phyloP scores from a whole-genome alignment of 441 rosid genomes.

The Mallotus japonicus region DNA sequence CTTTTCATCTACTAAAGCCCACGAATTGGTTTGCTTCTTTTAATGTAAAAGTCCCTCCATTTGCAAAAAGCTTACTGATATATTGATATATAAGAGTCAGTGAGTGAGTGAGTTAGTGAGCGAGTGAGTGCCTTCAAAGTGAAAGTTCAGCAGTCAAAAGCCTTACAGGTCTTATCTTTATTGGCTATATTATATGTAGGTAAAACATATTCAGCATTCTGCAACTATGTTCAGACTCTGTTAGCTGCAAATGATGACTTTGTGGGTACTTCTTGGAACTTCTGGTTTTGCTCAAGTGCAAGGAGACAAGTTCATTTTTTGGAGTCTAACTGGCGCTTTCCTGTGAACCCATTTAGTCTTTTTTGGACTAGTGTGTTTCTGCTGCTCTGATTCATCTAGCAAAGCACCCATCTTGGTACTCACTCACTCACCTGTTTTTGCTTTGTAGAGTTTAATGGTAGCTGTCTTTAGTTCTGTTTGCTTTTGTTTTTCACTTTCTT shows the following conservation, averaged over 20 bases:
- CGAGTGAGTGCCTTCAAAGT: slow-evolving; percentile 13
- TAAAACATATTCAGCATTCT: slow-evolving; percentile 22
- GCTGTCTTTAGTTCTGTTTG: slow-evolving; percentile 18
- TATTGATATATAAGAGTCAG: slow-evolving; percentile 26
- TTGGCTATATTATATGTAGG: slow-evolving; percentile 16
- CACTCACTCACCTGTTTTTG: slow-evolving; percentile 17
- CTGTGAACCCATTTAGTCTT: slow-evolving; percentile 27
- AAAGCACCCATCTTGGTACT: slow-evolving; percentile 14
- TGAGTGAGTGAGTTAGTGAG: not conserved
- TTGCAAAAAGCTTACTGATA: slow-evolving; percentile 35
- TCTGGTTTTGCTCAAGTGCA: slow-evolving; percentile 34
- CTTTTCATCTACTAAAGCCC: slow-evolving; percentile 38
- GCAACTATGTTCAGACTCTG: slow-evolving; percentile 32
- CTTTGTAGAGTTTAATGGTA: slow-evolving; percentile 23
- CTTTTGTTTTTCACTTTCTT: slow-evolving; percentile 4
- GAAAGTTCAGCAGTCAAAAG: slow-evolving; percentile 38
- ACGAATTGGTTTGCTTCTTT: slow-evolving; percentile 42
- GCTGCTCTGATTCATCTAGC: slow-evolving; percentile 17
- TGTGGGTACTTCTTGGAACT: slow-evolving; percentile 29
- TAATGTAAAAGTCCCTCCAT: slow-evolving; percentile 38
- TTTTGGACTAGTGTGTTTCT: slow-evolving; percentile 1
- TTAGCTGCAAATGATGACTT: slow-evolving; percentile 37
- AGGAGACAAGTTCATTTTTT: slow-evolving; percentile 43
- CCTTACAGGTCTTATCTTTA: slow-evolving; percentile 37
- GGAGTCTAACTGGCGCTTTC: slow-evolving; percentile 36